Percentiles rank a stretch among this genome's conserved stretches.
Conservation (phyloP, 1,284 basidiomycete species). For the Pterulicium gracile region DNA sequence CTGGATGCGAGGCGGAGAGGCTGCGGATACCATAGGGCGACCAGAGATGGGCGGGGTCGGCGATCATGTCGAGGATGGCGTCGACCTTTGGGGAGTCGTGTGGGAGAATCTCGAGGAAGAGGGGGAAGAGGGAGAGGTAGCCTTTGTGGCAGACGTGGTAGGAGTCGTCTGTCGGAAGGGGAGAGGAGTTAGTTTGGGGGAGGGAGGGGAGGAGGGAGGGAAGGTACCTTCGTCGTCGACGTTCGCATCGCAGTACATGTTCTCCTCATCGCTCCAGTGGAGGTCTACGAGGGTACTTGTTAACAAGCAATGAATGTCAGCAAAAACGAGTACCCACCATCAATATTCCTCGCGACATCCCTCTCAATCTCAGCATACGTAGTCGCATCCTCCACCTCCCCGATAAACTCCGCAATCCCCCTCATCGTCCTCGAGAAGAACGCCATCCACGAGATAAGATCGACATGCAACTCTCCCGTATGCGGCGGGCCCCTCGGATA, state of each 20-base stretch:
- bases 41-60: slow-evolving; percentile 80
- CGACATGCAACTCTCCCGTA: slow-evolving; percentile 84
- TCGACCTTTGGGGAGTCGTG: slow-evolving; percentile 71
- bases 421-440: slow-evolving; percentile 87
- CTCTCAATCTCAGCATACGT: slow-evolving; percentile 71
- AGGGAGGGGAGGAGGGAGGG: slow-evolving; percentile 1
- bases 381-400: slow-evolving; percentile 68
- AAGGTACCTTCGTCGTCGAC: slow-evolving; percentile 70
- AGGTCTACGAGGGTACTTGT: slow-evolving; percentile 44
- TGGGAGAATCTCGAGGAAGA: slow-evolving; percentile 73
- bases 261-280: slow-evolving; percentile 81
- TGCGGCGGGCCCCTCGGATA: slow-evolving; percentile 86
- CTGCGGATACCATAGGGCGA: slow-evolving; percentile 84
- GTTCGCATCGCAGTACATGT: slow-evolving; percentile 90
- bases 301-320: slow-evolving; percentile 7
- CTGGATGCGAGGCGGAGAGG: slow-evolving; percentile 73
- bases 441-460: slow-evolving; percentile 92
- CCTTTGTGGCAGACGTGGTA: slow-evolving; percentile 85
- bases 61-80: slow-evolving; percentile 69
- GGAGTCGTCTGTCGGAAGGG: slow-evolving; percentile 77
- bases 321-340: slow-evolving; percentile 39
- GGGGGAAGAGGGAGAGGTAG: slow-evolving; percentile 89
- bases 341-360: slow-evolving; percentile 77
- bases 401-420: slow-evolving; percentile 75
- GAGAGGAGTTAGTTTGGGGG: background rate